Conservation (phyloP, 2,329 filamentous ascomycete species). For the Aspergillus quadricinctus region DNA sequence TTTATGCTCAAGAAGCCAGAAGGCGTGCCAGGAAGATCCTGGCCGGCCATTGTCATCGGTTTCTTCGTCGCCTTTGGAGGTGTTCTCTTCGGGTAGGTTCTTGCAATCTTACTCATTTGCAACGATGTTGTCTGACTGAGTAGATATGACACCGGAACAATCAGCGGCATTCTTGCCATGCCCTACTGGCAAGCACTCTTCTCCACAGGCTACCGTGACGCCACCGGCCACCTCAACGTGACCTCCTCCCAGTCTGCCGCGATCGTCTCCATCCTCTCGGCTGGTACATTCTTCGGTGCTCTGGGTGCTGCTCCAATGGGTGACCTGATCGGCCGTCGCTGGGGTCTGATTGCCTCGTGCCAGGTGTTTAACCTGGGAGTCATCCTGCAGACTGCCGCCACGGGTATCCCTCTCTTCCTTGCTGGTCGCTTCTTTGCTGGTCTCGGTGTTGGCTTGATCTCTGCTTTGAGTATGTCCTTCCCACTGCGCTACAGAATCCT, state of each 20-base stretch:
- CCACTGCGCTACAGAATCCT: neutral
- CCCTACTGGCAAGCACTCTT: slow-evolving; percentile 37
- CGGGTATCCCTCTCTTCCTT: slow-evolving; percentile 35
- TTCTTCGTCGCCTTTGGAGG: slow-evolving; percentile 57
- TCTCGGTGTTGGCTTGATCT: slow-evolving; percentile 70
- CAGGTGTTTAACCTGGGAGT: slow-evolving; percentile 38
- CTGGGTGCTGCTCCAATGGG: slow-evolving; percentile 61
- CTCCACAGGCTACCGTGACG: slow-evolving; percentile 31
- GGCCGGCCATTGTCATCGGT: slow-evolving; percentile 51
- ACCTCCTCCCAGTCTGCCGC: slow-evolving; percentile 54
- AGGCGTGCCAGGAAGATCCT: slow-evolving; percentile 42
- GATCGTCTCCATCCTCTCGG: slow-evolving; percentile 69
- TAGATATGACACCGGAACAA: slow-evolving; percentile 52
- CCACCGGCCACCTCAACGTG: slow-evolving; percentile 39
- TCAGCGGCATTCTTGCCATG: slow-evolving; percentile 51
- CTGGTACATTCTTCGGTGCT: slow-evolving; percentile 70
- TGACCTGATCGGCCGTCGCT: neutral
- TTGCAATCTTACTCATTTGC: slow-evolving; percentile 22
- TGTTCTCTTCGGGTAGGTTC: slow-evolving; percentile 52
- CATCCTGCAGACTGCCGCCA: slow-evolving; percentile 29
- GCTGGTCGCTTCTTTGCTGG: slow-evolving; percentile 48
- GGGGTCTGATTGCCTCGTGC: slow-evolving; percentile 30
- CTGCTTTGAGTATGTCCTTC: slow-evolving; percentile 62
- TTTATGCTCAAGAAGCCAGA: slow-evolving; percentile 43
- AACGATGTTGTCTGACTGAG: neutral